Conservation (phyloP, 352 stramenopile genomes). For the Phytophthora pluvialis region DNA sequence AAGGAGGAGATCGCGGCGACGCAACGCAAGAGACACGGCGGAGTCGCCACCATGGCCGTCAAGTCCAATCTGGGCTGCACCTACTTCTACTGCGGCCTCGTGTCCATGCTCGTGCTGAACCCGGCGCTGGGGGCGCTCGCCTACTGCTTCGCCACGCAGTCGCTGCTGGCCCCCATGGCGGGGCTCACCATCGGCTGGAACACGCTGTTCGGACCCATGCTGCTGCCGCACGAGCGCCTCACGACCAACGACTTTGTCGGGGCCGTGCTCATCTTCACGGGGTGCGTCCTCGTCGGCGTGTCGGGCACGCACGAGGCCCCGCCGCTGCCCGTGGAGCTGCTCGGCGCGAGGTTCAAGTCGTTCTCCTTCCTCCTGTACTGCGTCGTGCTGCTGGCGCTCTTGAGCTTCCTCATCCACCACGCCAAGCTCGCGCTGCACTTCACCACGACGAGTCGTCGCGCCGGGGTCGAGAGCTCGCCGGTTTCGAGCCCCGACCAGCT, state of each 20-base stretch:
- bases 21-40: constrained; percentile 36
- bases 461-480: constrained; percentile 30
- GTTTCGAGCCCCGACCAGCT: constrained; percentile 36
- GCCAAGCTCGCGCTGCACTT: constrained; percentile 61
- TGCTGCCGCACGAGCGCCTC: constrained; percentile 72
- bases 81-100: constrained; percentile 76
- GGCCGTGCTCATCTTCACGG: constrained; percentile 76
- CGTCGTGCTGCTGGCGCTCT: constrained; percentile 41
- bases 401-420: constrained; percentile 63
- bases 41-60: constrained; percentile 14
- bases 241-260: constrained; percentile 81
- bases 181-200: constrained; percentile 87
- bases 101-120: constrained; percentile 83
- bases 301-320: constrained; percentile 73
- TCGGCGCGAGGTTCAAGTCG: constrained; percentile 57
- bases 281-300: constrained; percentile 77
- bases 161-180: constrained; percentile 81
- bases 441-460: constrained; percentile 40
- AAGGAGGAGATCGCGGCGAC: constrained; percentile 53
- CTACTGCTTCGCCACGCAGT: constrained; percentile 84
- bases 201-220: constrained; percentile 72
- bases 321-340: constrained; percentile 63
- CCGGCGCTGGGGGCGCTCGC: constrained; percentile 64
- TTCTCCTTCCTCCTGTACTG: constrained; percentile 75
- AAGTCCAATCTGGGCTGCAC: constrained; percentile 53